Conservation (phyloP, 2,329 filamentous ascomycete species). For the Penicillium sp. region DNA sequence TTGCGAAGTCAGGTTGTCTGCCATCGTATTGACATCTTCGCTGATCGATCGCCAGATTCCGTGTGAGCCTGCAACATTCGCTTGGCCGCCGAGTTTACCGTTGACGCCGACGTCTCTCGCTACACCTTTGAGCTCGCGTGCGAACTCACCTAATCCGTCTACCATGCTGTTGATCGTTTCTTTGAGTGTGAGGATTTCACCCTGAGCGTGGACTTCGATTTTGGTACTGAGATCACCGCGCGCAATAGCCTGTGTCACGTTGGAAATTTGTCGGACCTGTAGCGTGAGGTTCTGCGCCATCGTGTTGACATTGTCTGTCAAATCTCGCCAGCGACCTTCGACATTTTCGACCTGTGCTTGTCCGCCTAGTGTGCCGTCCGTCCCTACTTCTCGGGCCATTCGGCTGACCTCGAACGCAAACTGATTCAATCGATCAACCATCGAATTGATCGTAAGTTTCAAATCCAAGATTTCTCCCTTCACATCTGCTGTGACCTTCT, state of each 20-base stretch:
- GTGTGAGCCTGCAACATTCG: conserved; percentile 83
- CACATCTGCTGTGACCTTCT: conserved; percentile 89
- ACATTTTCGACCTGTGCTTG: conserved; percentile 63
- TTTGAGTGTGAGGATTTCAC: conserved; percentile 87
- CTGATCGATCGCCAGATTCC: conserved; percentile 97
- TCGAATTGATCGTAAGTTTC: conserved; percentile 77
- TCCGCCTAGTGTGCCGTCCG: conserved; percentile 60
- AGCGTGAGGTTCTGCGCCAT: conserved; percentile 62
- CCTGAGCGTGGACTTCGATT: conserved; percentile 88
- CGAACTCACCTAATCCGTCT: conserved; percentile 87
- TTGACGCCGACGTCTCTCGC: conserved; percentile 94
- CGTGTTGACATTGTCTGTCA: conserved; percentile 65
- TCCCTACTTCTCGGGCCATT: conserved; percentile 62
- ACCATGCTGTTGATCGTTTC: conserved; percentile 99
- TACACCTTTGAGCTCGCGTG: conserved; percentile 87
- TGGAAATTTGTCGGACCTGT: conserved; percentile 81
- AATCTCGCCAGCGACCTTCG: conserved; percentile 63
- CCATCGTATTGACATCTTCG: conserved; percentile 91
- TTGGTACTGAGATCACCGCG: conserved; percentile 92
- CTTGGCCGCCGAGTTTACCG: conserved; percentile 96
- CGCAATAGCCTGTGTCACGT: conserved; percentile 88
- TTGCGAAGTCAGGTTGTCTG: conserved; percentile 81
- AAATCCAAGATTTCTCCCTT: conserved; percentile 88
- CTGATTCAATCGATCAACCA: conserved; percentile 63
- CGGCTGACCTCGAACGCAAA: conserved; percentile 65